Conservation (phyloP, 306 rosid genomes). For the Vigna nakashimae region DNA sequence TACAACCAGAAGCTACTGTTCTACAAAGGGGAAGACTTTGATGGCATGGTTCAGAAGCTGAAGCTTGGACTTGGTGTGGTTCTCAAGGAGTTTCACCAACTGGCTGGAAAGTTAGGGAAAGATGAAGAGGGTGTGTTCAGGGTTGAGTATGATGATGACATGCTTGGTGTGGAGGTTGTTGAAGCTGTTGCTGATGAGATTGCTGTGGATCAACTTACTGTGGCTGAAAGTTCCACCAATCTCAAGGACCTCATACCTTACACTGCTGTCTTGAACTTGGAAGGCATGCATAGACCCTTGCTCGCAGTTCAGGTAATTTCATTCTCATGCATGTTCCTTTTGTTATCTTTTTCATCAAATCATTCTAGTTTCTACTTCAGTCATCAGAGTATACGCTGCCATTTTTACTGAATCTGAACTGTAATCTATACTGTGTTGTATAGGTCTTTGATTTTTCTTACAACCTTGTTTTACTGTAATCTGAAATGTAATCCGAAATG, state of each 20-base stretch:
- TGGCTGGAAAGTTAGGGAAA: constrained; percentile 84
- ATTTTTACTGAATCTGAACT: too few species aligned
- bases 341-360: too few species aligned
- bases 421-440: too few species aligned
- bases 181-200: constrained; percentile 73
- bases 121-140: constrained; percentile 90
- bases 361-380: too few species aligned
- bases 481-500: too few species aligned
- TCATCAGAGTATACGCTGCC: too few species aligned
- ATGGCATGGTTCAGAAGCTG: constrained; percentile 65
- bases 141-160: constrained; percentile 74
- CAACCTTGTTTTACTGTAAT: too few species aligned
- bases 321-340: neutral
- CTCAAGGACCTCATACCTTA: constrained; percentile 78
- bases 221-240: constrained; percentile 61
- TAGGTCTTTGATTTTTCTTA: too few species aligned
- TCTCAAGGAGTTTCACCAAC: constrained; percentile 73
- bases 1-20: constrained; percentile 90
- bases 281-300: constrained; percentile 82
- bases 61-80: constrained; percentile 72
- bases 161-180: constrained; percentile 72
- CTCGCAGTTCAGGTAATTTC: constrained; percentile 77
- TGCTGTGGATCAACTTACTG: constrained; percentile 63
- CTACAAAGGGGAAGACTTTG: constrained; percentile 68
- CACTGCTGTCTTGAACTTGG: constrained; percentile 75